phyloP scores from a whole-genome alignment of 305 asterid species.

The Fraxinus albicans region DNA sequence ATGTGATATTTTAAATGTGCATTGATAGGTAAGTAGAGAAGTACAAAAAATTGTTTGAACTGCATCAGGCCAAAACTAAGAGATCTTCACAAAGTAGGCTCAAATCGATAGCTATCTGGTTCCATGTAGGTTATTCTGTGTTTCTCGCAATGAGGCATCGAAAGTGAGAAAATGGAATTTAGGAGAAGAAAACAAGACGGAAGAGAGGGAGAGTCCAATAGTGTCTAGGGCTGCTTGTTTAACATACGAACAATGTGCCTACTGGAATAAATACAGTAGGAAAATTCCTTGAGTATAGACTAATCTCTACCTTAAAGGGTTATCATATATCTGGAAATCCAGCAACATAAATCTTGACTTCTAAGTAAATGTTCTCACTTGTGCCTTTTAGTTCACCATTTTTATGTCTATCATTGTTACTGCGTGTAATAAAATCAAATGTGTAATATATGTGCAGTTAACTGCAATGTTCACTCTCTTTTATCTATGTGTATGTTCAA shows the following conservation, averaged over 20 bases:
- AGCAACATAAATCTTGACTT: background rate
- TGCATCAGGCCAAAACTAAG: background rate
- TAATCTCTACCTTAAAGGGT: background rate
- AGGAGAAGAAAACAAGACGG: background rate
- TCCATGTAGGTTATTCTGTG: background rate
- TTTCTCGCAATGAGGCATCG: background rate
- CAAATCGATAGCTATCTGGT: no score
- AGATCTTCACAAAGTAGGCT: background rate
- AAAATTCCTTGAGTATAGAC: background rate
- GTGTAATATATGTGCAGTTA: background rate
- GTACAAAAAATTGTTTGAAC: background rate
- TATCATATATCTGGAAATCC: background rate
- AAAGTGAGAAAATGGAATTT: background rate
- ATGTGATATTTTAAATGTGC: background rate
- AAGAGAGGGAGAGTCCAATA: background rate
- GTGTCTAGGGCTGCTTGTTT: background rate
- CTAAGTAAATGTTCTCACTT: background rate
- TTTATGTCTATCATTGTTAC: background rate
- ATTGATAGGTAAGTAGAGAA: background rate
- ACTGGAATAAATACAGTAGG: background rate
- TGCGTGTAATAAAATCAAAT: background rate
- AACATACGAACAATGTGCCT: background rate
- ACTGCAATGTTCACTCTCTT: background rate
- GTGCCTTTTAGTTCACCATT: background rate
- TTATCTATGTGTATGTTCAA: background rate